Conservation (phyloP, 345 rosid species). For the Euclidium syriacum region DNA sequence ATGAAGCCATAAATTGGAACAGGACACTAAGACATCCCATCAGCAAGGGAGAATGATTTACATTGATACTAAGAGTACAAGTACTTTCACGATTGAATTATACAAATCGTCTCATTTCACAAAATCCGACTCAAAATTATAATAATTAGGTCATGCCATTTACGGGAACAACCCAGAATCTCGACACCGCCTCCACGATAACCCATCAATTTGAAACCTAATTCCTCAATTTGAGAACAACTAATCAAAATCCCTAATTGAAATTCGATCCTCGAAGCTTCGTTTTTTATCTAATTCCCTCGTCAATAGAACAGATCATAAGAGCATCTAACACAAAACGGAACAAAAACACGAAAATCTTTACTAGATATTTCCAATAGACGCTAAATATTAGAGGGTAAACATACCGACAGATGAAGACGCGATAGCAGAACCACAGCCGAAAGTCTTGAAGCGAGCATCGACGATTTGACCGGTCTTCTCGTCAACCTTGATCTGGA, state of each 20-base stretch:
- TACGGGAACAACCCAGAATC: not conserved
- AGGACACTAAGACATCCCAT: not conserved
- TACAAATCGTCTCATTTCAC: not conserved
- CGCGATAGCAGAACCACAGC: constrained; percentile 97
- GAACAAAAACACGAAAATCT: not conserved
- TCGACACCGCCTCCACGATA: not conserved
- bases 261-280: not conserved
- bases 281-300: not conserved
- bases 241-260: not conserved
- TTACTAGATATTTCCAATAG: not conserved
- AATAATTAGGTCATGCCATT: too few relatives aligned
- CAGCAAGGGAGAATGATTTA: not conserved
- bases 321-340: not conserved
- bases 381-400: not conserved
- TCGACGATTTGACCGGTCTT: constrained; percentile 74
- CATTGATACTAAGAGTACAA: not conserved
- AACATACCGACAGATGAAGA: constrained; percentile 88
- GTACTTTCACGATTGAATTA: not conserved
- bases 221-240: not conserved
- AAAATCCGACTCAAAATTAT: not conserved
- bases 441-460: constrained; percentile 97
- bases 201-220: not conserved
- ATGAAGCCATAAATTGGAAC: not conserved
- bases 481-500: constrained; percentile 90
- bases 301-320: not conserved